Evolutionary conservation across 73 alveolate species (phyloP).

Genomic region (Durusdinium trenchii): DNA sequence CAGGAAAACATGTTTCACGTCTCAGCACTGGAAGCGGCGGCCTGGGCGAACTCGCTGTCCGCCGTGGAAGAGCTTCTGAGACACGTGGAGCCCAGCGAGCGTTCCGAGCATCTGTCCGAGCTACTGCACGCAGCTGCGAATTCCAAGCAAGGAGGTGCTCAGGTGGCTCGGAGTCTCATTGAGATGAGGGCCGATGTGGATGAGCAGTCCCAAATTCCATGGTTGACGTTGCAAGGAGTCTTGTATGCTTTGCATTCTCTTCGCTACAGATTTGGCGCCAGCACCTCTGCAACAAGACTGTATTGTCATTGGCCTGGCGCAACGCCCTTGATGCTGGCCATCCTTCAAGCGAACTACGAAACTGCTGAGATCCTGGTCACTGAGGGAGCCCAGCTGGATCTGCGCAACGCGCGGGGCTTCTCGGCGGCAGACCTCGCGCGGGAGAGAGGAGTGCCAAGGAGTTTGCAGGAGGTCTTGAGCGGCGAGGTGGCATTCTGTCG

Average conservation of each 20-base stretch:
- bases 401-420: not conserved
- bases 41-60: not conserved
- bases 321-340: conserved; percentile 33
- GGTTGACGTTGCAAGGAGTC: not conserved
- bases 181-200: not conserved
- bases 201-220: not conserved
- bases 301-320: not conserved
- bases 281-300: no score
- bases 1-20: not conserved
- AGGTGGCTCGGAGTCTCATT: not conserved
- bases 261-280: not conserved
- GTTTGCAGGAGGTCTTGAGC: not conserved
- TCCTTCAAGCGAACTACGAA: not conserved
- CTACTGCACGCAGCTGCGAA: not conserved
- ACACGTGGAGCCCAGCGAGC: no score
- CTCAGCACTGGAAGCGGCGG: not conserved
- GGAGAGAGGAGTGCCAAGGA: not conserved
- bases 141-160: not conserved
- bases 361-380: not conserved
- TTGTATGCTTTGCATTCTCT: not conserved
- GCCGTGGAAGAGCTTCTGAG: conserved; percentile 3
- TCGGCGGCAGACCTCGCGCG: not conserved
- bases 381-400: not conserved
- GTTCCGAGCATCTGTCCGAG: not conserved
- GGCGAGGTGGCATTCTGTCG: not conserved